These are phyloP conservation scores for Jamesozyma spencerorum DNA, from an alignment of 805 yeast species.

Conservation along the genomic window DNA sequence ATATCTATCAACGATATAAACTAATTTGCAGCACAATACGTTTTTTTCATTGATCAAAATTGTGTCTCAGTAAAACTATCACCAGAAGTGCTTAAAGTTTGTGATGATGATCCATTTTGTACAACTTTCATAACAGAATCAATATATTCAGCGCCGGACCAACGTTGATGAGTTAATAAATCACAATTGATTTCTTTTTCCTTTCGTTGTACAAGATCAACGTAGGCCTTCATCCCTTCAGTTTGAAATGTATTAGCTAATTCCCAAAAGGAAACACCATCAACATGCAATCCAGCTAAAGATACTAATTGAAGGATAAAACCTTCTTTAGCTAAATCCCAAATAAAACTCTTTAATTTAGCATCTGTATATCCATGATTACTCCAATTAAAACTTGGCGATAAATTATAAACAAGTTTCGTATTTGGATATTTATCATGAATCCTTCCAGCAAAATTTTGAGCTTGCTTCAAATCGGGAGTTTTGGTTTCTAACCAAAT, in stretches of 20 bases:
- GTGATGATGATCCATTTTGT: constrained; percentile 36
- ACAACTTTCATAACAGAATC: constrained; percentile 38
- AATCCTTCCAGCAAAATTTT: constrained; percentile 37
- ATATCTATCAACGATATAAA: too few species aligned
- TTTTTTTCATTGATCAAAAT: constrained; percentile 6
- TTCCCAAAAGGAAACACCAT: constrained; percentile 44
- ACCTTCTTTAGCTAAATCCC: constrained; percentile 47
- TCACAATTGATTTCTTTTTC: constrained; percentile 42
- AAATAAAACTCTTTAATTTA: constrained; percentile 40
- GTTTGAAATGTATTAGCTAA: constrained; percentile 39
- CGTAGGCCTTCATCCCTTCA: constrained; percentile 54
- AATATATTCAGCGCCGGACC: constrained; percentile 53
- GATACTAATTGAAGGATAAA: constrained; percentile 52
- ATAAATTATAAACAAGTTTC: constrained; percentile 50
- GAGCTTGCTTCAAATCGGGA: constrained; percentile 46
- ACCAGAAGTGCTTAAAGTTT: constrained; percentile 35
- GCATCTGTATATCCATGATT: constrained; percentile 44
- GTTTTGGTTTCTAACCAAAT: constrained; percentile 56
- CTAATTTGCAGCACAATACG: too few species aligned
- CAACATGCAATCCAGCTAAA: constrained; percentile 49
- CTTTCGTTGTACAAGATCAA: constrained; percentile 39
- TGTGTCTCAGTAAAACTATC: constrained; percentile 36
- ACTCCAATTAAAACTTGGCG: constrained; percentile 55
- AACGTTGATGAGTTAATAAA: constrained; percentile 49
- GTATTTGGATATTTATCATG: constrained; percentile 41